Conservation (phyloP, 108 stramenopile species). For the Nannochloropsis oceanica region DNA sequence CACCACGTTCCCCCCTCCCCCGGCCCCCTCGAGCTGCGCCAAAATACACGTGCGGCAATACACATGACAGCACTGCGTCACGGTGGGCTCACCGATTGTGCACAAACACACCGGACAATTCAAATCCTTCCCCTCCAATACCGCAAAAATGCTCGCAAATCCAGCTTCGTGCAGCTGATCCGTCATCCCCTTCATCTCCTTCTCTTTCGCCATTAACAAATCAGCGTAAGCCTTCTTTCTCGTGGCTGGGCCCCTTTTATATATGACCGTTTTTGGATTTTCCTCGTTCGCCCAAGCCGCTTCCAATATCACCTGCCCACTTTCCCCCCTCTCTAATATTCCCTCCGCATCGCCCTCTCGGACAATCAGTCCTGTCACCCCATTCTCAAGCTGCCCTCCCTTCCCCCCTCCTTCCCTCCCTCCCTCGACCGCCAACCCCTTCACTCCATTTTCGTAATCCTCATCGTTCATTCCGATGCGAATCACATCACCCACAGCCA, state of each 20-base stretch:
- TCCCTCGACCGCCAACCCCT: neutral
- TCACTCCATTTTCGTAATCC: neutral
- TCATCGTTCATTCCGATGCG: neutral
- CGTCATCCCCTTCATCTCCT: neutral
- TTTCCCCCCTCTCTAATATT: too few relatives aligned
- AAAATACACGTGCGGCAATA: neutral
- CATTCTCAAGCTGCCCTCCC: too few relatives aligned
- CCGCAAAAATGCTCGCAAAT: neutral
- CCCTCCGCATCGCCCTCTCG: too few relatives aligned
- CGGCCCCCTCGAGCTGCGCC: neutral
- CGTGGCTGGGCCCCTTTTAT: neutral
- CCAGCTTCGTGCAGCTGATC: neutral
- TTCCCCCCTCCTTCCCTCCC: too few relatives aligned
- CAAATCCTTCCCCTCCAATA: neutral
- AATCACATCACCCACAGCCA: neutral
- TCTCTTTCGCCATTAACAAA: neutral
- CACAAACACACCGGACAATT: neutral
- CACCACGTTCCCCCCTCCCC: neutral
- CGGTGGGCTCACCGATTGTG: neutral
- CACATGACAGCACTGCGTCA: neutral
- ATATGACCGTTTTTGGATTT: neutral
- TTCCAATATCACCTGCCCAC: neutral
- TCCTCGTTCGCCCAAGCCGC: neutral
- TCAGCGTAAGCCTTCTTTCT: neutral
- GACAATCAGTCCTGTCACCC: too few relatives aligned